Evolutionary conservation across 1,284 basidiomycete genomes (phyloP).

Genomic region (Prillingera fragicola): DNA sequence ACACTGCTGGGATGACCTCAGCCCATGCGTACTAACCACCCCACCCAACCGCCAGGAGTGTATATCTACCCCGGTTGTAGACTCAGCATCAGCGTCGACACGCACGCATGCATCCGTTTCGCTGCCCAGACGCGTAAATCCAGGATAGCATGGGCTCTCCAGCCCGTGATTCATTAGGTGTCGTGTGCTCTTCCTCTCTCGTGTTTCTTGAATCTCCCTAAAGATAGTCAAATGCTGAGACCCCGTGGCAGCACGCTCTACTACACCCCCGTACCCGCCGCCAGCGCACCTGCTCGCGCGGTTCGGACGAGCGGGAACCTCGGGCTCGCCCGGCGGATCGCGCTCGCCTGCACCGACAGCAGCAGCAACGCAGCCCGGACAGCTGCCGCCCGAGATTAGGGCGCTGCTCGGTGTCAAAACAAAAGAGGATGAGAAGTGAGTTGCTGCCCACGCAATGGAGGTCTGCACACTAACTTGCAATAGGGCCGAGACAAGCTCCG

Average conservation of each 20-base stretch:
- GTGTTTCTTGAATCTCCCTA: neutral
- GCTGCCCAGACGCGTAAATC: neutral
- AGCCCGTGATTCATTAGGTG: neutral
- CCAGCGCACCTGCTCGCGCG: constrained; percentile 16
- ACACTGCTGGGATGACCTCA: neutral
- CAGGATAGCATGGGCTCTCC: too few species aligned
- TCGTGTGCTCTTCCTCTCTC: constrained; percentile 2
- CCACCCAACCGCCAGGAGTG: neutral
- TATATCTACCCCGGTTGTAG: constrained; percentile 15
- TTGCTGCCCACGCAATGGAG: too few species aligned
- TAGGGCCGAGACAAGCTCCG: constrained; percentile 7
- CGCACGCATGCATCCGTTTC: constrained; percentile 16
- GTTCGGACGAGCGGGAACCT: constrained; percentile 3
- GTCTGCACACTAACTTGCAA: neutral
- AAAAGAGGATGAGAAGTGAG: constrained; percentile 10
- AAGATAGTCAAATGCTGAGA: constrained; percentile 11
- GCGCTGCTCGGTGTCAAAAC: constrained; percentile 35
- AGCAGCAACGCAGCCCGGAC: constrained; percentile 6
- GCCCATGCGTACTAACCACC: neutral
- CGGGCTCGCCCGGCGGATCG: neutral
- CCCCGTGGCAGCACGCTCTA: constrained; percentile 12
- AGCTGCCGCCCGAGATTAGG: constrained; percentile 39
- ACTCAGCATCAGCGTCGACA: constrained; percentile 6
- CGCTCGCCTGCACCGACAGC: neutral
- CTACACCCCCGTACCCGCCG: constrained; percentile 15